Base-by-base conservation (phyloP, 345 rosid species). In the Boechera divaricarpa region DNA sequence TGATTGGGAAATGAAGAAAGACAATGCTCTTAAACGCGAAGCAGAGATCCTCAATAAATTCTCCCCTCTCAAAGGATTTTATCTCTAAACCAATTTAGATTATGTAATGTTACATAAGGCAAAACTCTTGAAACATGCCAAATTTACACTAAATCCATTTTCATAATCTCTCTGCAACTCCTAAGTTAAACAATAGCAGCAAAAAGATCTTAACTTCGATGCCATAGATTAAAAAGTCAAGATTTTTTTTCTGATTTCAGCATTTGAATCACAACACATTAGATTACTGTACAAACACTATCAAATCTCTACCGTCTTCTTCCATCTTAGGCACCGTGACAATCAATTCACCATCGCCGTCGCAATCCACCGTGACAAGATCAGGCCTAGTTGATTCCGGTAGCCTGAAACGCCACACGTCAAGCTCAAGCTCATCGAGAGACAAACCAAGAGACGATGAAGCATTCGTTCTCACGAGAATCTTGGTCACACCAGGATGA, bases 301-400 rank as follows among this genome's bases (percentile, higher is more conserved):
- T 87, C 85, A 71, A 60, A 88, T 91, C 83, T 90, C 89, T 35
- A 88, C 73, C 49, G 69, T 83, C 81, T 60, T 77, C 83, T 54
- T 87, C 80, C 53, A 64, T 84, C 81, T 94, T 94, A 0, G 97
- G 97, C 76, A 94, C 98, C 29, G 90, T 94, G 53, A 94, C 98
- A 6, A 86, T 84, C 83, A 94, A 77, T 78, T 88, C 96, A 13
- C 96, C 96, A 6, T 87, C 86, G 63, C 87, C 87, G 42, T 66
- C 83, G 38, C 77, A 83, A 51, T 86, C 85, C 36, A 95, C 98
- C 18, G 90, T 91, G 1, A 95, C 93, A 3, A 94, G 88, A 80
- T 94, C 94, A 15, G 91, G 97, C 60, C 89, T 77, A 2, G 97
- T 91, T 3, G 94, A 78, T 65, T 90, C 91, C 28, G 96, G 98